phyloP scores from a whole-genome alignment of 805 yeast genomes.

The Kodamaea laetipori region DNA sequence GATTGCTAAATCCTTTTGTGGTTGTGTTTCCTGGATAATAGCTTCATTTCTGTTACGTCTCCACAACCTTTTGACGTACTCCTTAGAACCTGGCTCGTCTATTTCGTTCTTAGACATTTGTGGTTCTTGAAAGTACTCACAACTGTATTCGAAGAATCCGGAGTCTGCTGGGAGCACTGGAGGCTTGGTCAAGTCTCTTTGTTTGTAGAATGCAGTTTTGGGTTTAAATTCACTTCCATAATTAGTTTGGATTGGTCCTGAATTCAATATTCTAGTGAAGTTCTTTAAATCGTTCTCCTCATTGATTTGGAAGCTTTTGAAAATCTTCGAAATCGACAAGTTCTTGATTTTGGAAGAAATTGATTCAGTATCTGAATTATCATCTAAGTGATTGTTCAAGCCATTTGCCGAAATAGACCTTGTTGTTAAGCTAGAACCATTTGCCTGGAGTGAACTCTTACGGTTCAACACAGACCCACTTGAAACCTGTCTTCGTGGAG shows the following conservation, averaged over 20 bases:
- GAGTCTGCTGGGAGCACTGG: slow-evolving; percentile 59
- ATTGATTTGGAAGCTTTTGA: slow-evolving; percentile 40
- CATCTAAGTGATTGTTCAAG: slow-evolving; percentile 16
- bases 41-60: slow-evolving; percentile 84
- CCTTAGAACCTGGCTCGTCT: slow-evolving; percentile 91
- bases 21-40: slow-evolving; percentile 85
- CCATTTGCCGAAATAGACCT: slow-evolving; percentile 32
- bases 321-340: slow-evolving; percentile 36
- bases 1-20: slow-evolving; percentile 80
- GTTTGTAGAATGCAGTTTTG: slow-evolving; percentile 54
- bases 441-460: slow-evolving; percentile 28
- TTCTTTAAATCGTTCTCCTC: slow-evolving; percentile 44
- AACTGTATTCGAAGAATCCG: slow-evolving; percentile 69
- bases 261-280: slow-evolving; percentile 38
- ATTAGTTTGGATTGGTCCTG: slow-evolving; percentile 37
- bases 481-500: slow-evolving; percentile 26
- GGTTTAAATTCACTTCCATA: slow-evolving; percentile 54
- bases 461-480: slow-evolving; percentile 25
- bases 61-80: slow-evolving; percentile 82
- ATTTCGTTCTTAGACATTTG: slow-evolving; percentile 82
- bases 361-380: slow-evolving; percentile 30
- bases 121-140: slow-evolving; percentile 95
- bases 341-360: slow-evolving; percentile 36
- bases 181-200: slow-evolving; percentile 32
- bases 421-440: slow-evolving; percentile 29